Conservation (phyloP, 2,329 filamentous ascomycete species). For the Paracoccidioides lutzii region DNA sequence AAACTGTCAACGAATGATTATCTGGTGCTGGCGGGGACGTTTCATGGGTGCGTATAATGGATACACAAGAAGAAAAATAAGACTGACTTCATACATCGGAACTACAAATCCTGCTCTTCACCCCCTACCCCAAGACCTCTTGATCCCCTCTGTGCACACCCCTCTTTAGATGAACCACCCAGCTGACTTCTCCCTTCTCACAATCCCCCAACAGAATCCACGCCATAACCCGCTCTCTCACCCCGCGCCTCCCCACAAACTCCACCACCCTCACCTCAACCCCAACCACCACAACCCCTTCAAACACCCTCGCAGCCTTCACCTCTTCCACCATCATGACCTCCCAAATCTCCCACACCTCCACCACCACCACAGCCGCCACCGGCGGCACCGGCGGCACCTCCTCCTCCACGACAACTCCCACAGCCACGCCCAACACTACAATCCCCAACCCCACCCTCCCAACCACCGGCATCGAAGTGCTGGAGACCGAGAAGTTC, state of each 20-base stretch:
- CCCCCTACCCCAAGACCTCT: background rate
- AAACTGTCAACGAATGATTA: slow-evolving; percentile 93
- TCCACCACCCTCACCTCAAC: slow-evolving; percentile 19
- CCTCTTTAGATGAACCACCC: background rate
- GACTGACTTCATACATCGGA: background rate
- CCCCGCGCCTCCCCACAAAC: slow-evolving; percentile 27
- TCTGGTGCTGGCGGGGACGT: slow-evolving; percentile 89
- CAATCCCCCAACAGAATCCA: slow-evolving; percentile 38
- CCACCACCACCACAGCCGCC: slow-evolving; percentile 12
- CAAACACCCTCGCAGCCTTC: slow-evolving; percentile 12
- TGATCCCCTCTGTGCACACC: no score
- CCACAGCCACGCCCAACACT: slow-evolving; percentile 18
- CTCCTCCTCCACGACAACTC: slow-evolving; percentile 15
- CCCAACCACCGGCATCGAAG: slow-evolving; percentile 59
- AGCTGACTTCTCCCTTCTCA: background rate
- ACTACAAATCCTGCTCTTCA: background rate
- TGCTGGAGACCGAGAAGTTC: slow-evolving; percentile 88
- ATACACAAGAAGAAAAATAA: background rate
- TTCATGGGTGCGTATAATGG: slow-evolving; percentile 59
- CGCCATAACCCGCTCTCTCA: slow-evolving; percentile 48
- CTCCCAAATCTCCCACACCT: slow-evolving; percentile 10
- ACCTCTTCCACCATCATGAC: slow-evolving; percentile 16
- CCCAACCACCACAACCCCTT: slow-evolving; percentile 14
- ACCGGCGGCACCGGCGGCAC: no score
- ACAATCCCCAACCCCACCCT: slow-evolving; percentile 22